Percentiles rank a stretch among this genome's conserved stretches.
Evolutionary conservation across 257 asterid species (phyloP).

Genomic region (Gentiana macrophylla): DNA sequence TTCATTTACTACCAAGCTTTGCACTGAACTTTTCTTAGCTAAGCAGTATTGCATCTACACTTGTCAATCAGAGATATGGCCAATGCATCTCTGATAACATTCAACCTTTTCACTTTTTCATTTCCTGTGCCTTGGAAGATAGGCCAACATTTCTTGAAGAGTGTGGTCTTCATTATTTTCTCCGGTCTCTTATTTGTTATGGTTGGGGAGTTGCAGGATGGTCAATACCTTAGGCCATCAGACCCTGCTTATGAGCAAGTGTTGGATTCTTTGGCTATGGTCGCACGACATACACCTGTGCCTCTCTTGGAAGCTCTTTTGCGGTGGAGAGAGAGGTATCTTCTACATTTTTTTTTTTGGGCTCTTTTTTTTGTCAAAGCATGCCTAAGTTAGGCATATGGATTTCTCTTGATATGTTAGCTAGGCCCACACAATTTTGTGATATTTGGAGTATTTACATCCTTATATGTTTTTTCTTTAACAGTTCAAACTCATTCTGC

Average conservation of each 20-base stretch:
- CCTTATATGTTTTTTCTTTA: background rate
- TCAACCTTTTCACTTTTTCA: background rate
- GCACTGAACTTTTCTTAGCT: too few relatives aligned
- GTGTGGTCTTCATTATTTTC: background rate
- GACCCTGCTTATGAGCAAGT: conserved; percentile 99
- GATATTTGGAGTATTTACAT: background rate
- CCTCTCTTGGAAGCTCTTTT: conserved; percentile 95
- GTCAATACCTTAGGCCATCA: conserved; percentile 97
- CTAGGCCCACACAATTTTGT: too few relatives aligned
- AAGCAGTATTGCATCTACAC: background rate
- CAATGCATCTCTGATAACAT: background rate
- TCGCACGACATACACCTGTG: conserved; percentile 96
- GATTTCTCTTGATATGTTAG: background rate
- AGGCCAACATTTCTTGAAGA: too few relatives aligned
- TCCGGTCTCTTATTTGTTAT: conserved; percentile 3
- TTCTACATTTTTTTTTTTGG: background rate
- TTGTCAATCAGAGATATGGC: background rate
- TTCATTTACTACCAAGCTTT: too few relatives aligned
- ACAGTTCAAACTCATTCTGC: background rate
- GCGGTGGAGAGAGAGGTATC: conserved; percentile 95
- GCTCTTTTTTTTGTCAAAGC: background rate
- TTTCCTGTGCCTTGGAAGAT: too few relatives aligned
- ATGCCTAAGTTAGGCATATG: background rate
- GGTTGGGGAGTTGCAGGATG: conserved; percentile 56
- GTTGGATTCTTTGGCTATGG: conserved; percentile 96